Evolutionary conservation across 148 eudicot species (phyloP), one percentile per base, ranked within the genome.

Genomic region (Amaranthus cruentus): DNA sequence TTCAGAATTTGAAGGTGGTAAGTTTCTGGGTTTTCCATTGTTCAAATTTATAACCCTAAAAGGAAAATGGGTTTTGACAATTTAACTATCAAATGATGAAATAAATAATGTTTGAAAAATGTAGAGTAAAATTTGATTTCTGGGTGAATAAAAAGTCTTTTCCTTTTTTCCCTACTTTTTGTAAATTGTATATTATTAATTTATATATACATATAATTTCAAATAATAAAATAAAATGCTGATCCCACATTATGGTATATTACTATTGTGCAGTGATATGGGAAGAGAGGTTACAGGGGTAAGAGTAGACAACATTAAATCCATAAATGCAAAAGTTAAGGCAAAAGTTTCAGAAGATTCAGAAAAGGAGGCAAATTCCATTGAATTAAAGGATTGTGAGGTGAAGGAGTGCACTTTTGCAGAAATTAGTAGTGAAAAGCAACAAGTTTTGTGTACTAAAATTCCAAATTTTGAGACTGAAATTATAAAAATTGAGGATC

Each of bases 271-370:
- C 88, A 91, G 98, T 83, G 79, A 56, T 67, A 91, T 94, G 98
- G 97, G 93, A 72, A 90, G 96, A 76, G 91, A 91, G 69, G 80
- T 89, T 76, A 73, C 90, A 57, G 90, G 93, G 68, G 67, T 87
- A 77, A 86, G 84, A 48, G 52, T 62, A 12, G 97, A 85, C 65
- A 78, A 43, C 47, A 76, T 77, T 74, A 84, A 79, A 70, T 76
- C 85, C 67, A 66, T 77, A 77, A 48, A 62, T 74, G 78, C 82
- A 69, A 89, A 80, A 75, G 81, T 70, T 12, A 85, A 79, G 76
- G 82, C 94, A 46, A 85, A 83, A 72, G 85, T 76, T 60, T 68
- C 89, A 62, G 75, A 71, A 55, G 96, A 80, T 63, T 59, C 71
- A 66, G 82, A 73, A 42, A 82, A 75, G 44, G 87, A 75, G 62